Conservation (phyloP, 2,329 filamentous ascomycete genomes). For the Bimuria novae-zelandiae region DNA sequence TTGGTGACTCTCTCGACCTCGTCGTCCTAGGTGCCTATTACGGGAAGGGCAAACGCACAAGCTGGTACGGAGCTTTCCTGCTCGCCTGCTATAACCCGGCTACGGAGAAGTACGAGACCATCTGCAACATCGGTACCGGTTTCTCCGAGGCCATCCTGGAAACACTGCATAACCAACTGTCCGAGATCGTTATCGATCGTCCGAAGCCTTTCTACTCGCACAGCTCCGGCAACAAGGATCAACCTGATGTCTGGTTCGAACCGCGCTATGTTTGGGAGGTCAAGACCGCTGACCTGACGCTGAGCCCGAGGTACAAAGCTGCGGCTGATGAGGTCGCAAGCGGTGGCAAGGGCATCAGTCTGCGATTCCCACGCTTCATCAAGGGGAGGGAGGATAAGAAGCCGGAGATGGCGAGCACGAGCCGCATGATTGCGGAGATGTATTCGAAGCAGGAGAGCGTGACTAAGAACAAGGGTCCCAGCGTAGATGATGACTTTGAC, state of each 20-base stretch:
- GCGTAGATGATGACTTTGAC: conserved; percentile 96
- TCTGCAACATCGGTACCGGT: conserved; percentile 98
- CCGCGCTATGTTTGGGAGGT: conserved; percentile 96
- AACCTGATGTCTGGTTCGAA: conserved; percentile 99
- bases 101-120: conserved; percentile 84
- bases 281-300: conserved; percentile 91
- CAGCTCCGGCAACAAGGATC: conserved; percentile 81
- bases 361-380: conserved; percentile 93
- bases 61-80: conserved; percentile 93
- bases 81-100: conserved; percentile 88
- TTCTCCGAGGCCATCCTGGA: conserved; percentile 96
- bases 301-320: conserved; percentile 93
- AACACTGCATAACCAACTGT: conserved; percentile 77
- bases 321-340: conserved; percentile 76
- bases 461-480: conserved; percentile 79
- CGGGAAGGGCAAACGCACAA: conserved; percentile 93
- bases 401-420: conserved; percentile 83
- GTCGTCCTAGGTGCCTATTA: conserved; percentile 94
- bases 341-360: conserved; percentile 77
- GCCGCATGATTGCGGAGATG: conserved; percentile 91
- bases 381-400: conserved; percentile 94
- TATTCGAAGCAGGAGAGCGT: conserved; percentile 94
- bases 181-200: conserved; percentile 78
- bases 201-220: conserved; percentile 96
- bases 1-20: conserved; percentile 94